Evolutionary conservation across 164 flowering plant genomes (phyloP), one percentile per base, ranked within the genome.

Genomic region (Protea cynaroides): DNA sequence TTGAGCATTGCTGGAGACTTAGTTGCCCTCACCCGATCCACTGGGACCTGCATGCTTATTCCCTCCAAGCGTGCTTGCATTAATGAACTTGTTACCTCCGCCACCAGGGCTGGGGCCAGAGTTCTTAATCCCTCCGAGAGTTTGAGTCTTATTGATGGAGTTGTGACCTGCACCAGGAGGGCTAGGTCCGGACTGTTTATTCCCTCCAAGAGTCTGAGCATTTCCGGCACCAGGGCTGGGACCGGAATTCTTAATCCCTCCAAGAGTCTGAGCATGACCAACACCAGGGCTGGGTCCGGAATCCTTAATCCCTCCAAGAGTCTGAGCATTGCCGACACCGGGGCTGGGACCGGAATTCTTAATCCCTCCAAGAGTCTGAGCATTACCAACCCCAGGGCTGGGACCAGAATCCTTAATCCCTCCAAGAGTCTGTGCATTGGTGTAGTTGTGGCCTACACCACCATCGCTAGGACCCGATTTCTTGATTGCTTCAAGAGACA

Each of bases 41-140:
- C 34, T 29, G 34, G 34, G 34, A 29, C 34, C 34, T 29, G 34
- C 2, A 29, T 29, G 4, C 34, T 29, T 29, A 29, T 2, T 29
- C 34, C 34, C 34, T 29, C 34, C 34, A 29, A 29, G 34, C 5
- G 34, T 44, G 2, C 11, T 44, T 44, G 49, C 49, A 44, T 5
- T 44, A 4, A 8, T 73, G 80, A 79, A 81, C 64, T 67, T 80
- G 54, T 44, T 44, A 44, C 65, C 65, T 12, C 10, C 15, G 17
- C 65, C 65, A 7, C 4, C 4, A 29, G 34, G 2, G 34, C 34
- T 29, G 2, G 34, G 34, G 4, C 34, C 34, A 5, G 34, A 29
- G 5, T 0, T 29, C 34, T 29, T 29, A 29, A 29, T 29, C 34
- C 34, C 34, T 29, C 34, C 34, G 5, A 29, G 34, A 29, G 34